Evolutionary conservation across 2,329 filamentous ascomycete genomes (phyloP), one percentile per base, ranked within the genome.

Genomic region (Aspergillus puulaauensis): DNA sequence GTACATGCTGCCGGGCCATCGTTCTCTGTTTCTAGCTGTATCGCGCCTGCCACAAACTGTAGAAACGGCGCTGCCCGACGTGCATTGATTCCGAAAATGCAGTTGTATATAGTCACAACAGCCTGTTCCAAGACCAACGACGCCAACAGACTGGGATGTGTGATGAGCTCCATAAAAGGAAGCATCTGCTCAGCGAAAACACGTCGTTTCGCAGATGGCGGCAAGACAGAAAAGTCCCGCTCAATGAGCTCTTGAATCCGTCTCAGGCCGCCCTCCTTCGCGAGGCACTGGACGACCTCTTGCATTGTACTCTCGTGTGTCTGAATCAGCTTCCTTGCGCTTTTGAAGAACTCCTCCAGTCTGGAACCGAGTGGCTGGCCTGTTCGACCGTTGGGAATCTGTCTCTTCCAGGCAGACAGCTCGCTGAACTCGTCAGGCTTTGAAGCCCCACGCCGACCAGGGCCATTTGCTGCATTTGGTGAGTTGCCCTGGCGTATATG

Each of bases 41-140:
- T 63, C 44, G 61, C 65, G 33, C 54, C 64, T 33, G 63, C 61
- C 45, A 66, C 64, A 43, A 63, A 74, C 4, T 51, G 55, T 50
- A 79, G 77, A 23, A 80, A 62, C 2, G 55, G 55, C 12, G 73
- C 65, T 15, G 69, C 74, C 59, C 75, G 72, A 8, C 60, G 65
- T 31, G 79, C 79, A 41, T 68, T 67, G n/a, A 67, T 52, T 3
- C 78, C 77, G 54, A 73, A 81, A 11, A 82, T 63, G 61, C 75
- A 73, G 33, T 73, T 79, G 66, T 75, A 79, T 23, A 82, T 74
- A 3, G 72, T 79, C 17, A 71, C 74, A 12, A 80, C 67, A 2
- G 73, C 66, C 14, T 70, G 67, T 57, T 81, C 76, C 5, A 81
- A 61, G 2, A 80, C 65, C 11, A 77, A 57, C 0, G 78, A 81